Base-by-base conservation (phyloP, 345 rosid species). In the Gossypium rotundifolium region DNA sequence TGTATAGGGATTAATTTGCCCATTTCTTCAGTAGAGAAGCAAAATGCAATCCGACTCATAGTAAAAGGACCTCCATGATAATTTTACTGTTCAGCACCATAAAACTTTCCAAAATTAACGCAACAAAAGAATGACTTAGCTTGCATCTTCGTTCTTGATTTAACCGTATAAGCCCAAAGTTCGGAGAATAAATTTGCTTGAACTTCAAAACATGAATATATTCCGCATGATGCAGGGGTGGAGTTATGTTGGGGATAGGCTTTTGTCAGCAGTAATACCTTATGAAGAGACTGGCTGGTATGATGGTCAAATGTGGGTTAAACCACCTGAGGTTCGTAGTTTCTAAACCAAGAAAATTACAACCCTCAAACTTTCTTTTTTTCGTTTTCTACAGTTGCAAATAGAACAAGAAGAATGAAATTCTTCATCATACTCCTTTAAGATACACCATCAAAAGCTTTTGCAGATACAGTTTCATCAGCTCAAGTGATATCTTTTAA, bases 201-300 rank as follows among this genome's bases (percentile, higher is more conserved):
- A 66, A 6, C 71, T 66, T 38, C n/a, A 9, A 9, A 63, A 63
- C 6, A 9, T 62, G 60, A 33, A 52, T 16, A 61, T 65, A 11
- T 46, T 75, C 58, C 33, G 68, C 38, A 64, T 78, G 46, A 54
- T 72, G 33, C 84, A 94, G 96, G 98, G 98, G 75, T 94, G 98
- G 98, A 94, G 94, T 79, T 94, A 92, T 58, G 94, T 92, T 53
- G 98, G 98, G 38, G 97, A 92, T 72, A 87, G 98, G 76, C 91
- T 94, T 75, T 88, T 94, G 65, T 88, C 98, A 22, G 98, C 98
- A 3, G 97, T 94, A 75, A 82, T 94, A 48, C 97, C 97, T n/a
- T 92, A 94, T 46, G 98, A 94, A 85, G 98, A 94, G 85, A 94
- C 90, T 58, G 98, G 98, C 78, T 94, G 98, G 97, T 94, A 94